Percentiles rank a stretch among this genome's conserved stretches.
phyloP scores from a whole-genome alignment of 2,329 filamentous ascomycete genomes.

The Penicillium sp. region DNA sequence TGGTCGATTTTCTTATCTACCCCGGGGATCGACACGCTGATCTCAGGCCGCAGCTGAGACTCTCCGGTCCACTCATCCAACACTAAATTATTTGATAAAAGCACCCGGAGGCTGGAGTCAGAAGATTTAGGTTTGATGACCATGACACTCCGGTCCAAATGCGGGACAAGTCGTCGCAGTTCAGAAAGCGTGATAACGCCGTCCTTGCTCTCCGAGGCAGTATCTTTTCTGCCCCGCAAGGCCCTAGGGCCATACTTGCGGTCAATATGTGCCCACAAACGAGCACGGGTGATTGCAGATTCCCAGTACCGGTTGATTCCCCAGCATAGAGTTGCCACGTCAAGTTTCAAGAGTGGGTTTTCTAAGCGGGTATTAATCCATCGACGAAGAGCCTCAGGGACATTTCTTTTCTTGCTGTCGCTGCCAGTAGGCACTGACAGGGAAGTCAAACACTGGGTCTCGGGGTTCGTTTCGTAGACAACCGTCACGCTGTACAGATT shows the following conservation, averaged over 20 bases:
- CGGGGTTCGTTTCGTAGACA: constrained; percentile 34
- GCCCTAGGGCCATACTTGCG: constrained; percentile 20
- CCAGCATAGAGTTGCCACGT: constrained; percentile 42
- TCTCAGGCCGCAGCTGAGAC: constrained; percentile 34
- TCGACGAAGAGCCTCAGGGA: constrained; percentile 28
- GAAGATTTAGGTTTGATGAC: constrained; percentile 23
- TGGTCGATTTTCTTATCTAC: constrained; percentile 30
- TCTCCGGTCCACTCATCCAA: constrained; percentile 43
- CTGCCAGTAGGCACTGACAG: constrained; percentile 24
- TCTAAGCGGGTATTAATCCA: constrained; percentile 37
- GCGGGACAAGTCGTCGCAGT: constrained; percentile 30
- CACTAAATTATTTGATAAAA: constrained; percentile 34
- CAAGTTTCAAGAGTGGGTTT: constrained; percentile 34
- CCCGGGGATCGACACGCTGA: constrained; percentile 29
- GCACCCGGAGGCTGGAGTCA: constrained; percentile 16
- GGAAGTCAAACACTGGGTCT: constrained; percentile 33
- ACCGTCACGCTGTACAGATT: constrained; percentile 33
- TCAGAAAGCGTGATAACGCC: constrained; percentile 21
- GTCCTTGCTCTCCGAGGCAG: constrained; percentile 1
- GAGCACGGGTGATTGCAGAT: constrained; percentile 35
- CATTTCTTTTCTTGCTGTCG: constrained; percentile 17
- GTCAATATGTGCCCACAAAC: constrained; percentile 36
- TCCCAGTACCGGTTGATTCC: constrained; percentile 44
- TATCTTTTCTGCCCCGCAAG: constrained; percentile 6
- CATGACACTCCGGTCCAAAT: constrained; percentile 37